These are phyloP conservation scores for Peronospora belbahrii DNA, from an alignment of 352 stramenopile genomes.

Conservation along the genomic window DNA sequence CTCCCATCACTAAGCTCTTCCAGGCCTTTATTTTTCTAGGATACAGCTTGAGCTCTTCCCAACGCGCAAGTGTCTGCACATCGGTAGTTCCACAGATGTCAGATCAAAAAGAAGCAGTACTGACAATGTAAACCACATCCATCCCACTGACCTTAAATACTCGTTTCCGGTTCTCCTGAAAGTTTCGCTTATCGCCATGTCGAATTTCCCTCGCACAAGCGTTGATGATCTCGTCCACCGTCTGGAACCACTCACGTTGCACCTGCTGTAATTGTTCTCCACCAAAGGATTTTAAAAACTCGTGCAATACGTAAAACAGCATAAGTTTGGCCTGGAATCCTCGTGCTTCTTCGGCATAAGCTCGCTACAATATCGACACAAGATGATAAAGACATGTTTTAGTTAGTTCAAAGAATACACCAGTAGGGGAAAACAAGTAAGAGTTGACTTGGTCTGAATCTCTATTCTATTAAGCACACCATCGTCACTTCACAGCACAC, in stretches of 20 bases:
- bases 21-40: constrained; percentile 67
- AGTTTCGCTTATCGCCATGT: constrained; percentile 53
- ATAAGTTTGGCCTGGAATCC: constrained; percentile 79
- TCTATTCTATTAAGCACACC: constrained; percentile 30
- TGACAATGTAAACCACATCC: not conserved
- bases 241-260: constrained; percentile 75
- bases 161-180: constrained; percentile 60
- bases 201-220: constrained; percentile 61
- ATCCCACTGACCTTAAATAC: constrained; percentile 53
- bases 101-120: not conserved
- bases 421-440: constrained; percentile 6
- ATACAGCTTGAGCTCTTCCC: constrained; percentile 80
- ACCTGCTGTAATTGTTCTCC: constrained; percentile 44
- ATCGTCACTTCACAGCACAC: constrained; percentile 10
- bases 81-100: not conserved
- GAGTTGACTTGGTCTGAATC: too few relatives aligned
- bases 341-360: constrained; percentile 41
- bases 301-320: constrained; percentile 83
- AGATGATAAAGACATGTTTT: constrained; percentile 2
- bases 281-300: constrained; percentile 81
- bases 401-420: constrained; percentile 12
- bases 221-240: constrained; percentile 69
- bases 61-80: constrained; percentile 59
- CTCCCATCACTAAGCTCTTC: constrained; percentile 66
- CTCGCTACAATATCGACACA: constrained; percentile 30